A percentile compares a stretch with the other conserved stretches of the same genome.
Conservation (phyloP, 345 rosid species). For the Dipteronia sinensis region DNA sequence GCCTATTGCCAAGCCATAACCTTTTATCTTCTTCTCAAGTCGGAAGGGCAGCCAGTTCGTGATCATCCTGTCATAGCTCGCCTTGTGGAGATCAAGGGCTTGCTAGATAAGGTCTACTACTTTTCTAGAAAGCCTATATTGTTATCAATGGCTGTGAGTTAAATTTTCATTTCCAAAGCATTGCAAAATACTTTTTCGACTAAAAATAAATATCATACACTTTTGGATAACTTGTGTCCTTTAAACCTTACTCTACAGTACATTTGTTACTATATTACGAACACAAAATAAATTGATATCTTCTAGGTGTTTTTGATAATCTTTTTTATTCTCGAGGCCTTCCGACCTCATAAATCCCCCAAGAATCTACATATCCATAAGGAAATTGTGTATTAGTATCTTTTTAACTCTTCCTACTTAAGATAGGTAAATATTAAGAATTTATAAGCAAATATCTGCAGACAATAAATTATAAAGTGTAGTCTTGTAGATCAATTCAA, state of each 20-base stretch:
- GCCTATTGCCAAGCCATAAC: conserved; percentile 87
- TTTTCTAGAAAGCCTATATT: not conserved
- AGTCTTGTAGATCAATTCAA: not conserved
- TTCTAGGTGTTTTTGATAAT: not conserved
- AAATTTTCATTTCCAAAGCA: not conserved
- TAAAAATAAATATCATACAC: not conserved
- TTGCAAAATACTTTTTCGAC: not conserved
- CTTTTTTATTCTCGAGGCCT: not conserved
- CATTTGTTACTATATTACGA: not conserved
- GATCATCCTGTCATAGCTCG: conserved; percentile 93
- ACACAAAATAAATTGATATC: not conserved
- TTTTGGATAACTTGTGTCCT: not conserved
- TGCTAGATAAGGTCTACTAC: conserved; percentile 71
- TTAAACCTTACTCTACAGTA: not conserved
- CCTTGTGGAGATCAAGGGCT: conserved; percentile 75
- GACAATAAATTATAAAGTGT: not conserved
- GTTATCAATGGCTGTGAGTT: not conserved
- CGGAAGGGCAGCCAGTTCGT: conserved; percentile 85
- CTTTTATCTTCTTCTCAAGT: conserved; percentile 90
- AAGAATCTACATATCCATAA: not conserved
- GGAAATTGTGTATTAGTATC: not conserved
- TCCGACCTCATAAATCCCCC: not conserved
- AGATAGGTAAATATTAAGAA: not conserved
- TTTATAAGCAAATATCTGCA: conserved; percentile 20
- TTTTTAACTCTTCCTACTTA: not conserved